Evolutionary conservation across 78 protist genomes (phyloP).

Genomic region (Speleostelium caveatum): DNA sequence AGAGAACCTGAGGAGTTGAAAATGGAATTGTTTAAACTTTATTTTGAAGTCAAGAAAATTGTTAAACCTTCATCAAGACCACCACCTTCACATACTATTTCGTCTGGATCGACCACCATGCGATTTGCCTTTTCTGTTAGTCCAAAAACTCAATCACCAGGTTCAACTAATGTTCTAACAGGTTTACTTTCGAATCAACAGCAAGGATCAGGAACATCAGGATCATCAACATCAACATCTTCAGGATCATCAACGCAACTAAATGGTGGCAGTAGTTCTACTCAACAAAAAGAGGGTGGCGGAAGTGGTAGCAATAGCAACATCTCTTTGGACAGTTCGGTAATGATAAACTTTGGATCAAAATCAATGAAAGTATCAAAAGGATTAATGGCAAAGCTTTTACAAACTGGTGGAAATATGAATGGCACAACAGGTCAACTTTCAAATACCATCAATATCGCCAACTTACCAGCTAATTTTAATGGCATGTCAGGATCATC

Average conservation of each 20-base stretch:
- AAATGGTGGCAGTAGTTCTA: neutral
- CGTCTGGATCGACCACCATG: slow-evolving; percentile 72
- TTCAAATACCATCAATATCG: neutral
- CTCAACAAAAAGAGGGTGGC: too few relatives aligned
- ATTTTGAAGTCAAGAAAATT: slow-evolving; percentile 21
- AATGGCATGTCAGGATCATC: slow-evolving; percentile 7
- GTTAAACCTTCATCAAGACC: slow-evolving; percentile 31
- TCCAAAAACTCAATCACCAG: slow-evolving; percentile 71
- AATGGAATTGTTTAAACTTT: slow-evolving; percentile 54
- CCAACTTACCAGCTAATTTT: neutral
- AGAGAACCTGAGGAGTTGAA: slow-evolving; percentile 34
- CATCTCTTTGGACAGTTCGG: too few relatives aligned
- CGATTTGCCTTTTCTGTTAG: slow-evolving; percentile 63
- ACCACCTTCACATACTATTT: neutral
- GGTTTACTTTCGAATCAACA: slow-evolving; percentile 17
- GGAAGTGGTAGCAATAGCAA: too few relatives aligned
- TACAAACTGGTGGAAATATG: slow-evolving; percentile 5
- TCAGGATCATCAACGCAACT: neutral
- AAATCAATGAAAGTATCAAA: slow-evolving; percentile 46
- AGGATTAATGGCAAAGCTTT: slow-evolving; percentile 47
- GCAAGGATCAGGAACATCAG: neutral
- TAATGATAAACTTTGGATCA: neutral
- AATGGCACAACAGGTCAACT: neutral
- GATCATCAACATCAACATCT: neutral
- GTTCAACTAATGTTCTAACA: slow-evolving; percentile 38